phyloP scores from a whole-genome alignment of 192 early-diverging fungal genomes.

The Kickxella alabastrina region DNA sequence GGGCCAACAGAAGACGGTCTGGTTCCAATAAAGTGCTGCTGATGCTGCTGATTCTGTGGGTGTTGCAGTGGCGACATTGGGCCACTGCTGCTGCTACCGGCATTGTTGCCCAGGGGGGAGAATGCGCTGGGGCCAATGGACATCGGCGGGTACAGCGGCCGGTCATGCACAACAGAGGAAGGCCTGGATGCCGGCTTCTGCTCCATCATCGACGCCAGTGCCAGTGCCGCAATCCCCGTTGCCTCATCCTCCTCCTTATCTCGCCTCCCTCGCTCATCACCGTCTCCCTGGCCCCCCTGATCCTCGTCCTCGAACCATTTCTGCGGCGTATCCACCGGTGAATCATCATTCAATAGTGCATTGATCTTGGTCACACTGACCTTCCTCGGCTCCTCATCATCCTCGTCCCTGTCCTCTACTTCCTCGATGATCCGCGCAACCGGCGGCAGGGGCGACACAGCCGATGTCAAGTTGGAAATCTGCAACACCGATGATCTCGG shows the following conservation, averaged over 20 bases:
- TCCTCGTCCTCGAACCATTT: slow-evolving; percentile 1
- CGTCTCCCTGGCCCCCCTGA: slow-evolving; percentile 19
- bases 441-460: background rate
- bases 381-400: slow-evolving; percentile 21
- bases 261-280: background rate
- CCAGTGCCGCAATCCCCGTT: slow-evolving; percentile 45
- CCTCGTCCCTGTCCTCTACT: background rate
- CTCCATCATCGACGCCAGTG: slow-evolving; percentile 49
- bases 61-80: background rate
- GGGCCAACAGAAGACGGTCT: background rate
- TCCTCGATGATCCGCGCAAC: background rate
- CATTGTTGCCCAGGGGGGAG: too few species aligned
- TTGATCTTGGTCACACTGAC: slow-evolving; percentile 35
- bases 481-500: too few species aligned
- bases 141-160: too few species aligned
- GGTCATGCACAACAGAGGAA: too few species aligned
- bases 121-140: too few species aligned
- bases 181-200: too few species aligned
- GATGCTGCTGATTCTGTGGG: too few species aligned
- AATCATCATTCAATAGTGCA: slow-evolving; percentile 34
- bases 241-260: slow-evolving; percentile 28
- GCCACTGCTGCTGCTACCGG: background rate
- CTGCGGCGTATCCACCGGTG: slow-evolving; percentile 1
- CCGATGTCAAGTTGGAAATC: slow-evolving; percentile 17
- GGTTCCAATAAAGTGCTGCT: background rate